Percentiles rank a stretch among this genome's conserved stretches.
phyloP scores from a whole-genome alignment of 805 yeast species.

The Yarrowia bubula region DNA sequence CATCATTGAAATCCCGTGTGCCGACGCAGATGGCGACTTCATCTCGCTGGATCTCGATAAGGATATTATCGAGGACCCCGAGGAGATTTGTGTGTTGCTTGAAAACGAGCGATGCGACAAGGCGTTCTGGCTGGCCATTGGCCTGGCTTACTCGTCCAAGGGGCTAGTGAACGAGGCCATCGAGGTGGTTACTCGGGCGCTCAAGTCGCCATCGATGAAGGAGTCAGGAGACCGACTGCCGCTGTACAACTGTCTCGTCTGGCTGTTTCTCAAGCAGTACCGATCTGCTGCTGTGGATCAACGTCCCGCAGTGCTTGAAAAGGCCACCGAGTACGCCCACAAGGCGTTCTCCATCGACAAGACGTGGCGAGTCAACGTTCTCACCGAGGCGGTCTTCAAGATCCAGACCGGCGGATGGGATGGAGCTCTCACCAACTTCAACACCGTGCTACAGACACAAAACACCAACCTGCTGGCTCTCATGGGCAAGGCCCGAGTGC shows the following conservation, averaged over 20 bases:
- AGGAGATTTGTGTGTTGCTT: slow-evolving; percentile 72
- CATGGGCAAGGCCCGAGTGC: slow-evolving; percentile 78
- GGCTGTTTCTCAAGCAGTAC: slow-evolving; percentile 53
- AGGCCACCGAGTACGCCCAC: slow-evolving; percentile 49
- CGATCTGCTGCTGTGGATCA: slow-evolving; percentile 37
- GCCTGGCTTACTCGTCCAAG: slow-evolving; percentile 71
- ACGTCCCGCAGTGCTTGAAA: slow-evolving; percentile 24
- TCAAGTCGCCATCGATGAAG: slow-evolving; percentile 39
- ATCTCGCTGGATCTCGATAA: slow-evolving; percentile 77
- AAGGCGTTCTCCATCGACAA: slow-evolving; percentile 49
- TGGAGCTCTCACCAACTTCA: slow-evolving; percentile 68
- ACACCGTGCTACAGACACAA: slow-evolving; percentile 53
- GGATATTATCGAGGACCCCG: slow-evolving; percentile 87
- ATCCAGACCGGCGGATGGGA: slow-evolving; percentile 62
- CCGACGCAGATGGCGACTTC: slow-evolving; percentile 62
- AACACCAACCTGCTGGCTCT: slow-evolving; percentile 70
- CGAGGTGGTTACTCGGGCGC: slow-evolving; percentile 60
- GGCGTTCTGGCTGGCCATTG: slow-evolving; percentile 81
- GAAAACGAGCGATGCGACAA: slow-evolving; percentile 75
- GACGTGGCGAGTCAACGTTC: slow-evolving; percentile 48
- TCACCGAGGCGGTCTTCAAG: slow-evolving; percentile 67
- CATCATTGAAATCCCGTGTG: slow-evolving; percentile 68
- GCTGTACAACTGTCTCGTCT: slow-evolving; percentile 62
- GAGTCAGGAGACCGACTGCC: slow-evolving; percentile 47
- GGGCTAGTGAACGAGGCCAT: slow-evolving; percentile 60